Conservation (phyloP, 1,284 basidiomycete species). For the Macrocybe sp. region DNA sequence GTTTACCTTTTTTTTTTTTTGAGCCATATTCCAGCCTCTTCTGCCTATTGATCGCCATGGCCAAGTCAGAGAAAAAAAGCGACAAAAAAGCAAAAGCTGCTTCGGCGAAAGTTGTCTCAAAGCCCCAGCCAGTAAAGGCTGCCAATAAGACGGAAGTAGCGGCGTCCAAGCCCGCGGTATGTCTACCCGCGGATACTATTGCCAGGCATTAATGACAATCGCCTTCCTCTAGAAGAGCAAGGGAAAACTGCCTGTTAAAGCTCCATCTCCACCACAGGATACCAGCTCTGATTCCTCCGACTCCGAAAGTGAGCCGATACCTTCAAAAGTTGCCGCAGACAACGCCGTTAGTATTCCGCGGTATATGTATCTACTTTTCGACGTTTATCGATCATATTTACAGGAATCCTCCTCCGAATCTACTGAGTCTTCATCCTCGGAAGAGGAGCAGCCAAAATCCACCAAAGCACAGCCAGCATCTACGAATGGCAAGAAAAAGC, state of each 20-base stretch:
- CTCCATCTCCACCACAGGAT: neutral
- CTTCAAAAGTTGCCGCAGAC: slow-evolving; percentile 23
- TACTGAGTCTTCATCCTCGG: no score
- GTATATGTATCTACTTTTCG: no score
- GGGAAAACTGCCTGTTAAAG: no score
- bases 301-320: slow-evolving; percentile 20
- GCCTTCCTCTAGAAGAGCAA: no score
- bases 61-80: slow-evolving; percentile 46
- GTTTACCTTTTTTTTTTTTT: neutral
- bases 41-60: slow-evolving; percentile 28
- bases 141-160: slow-evolving; percentile 24
- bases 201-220: no score
- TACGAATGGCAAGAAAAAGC: slow-evolving; percentile 18
- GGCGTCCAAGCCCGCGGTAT: slow-evolving; percentile 6
- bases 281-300: slow-evolving; percentile 16
- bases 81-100: slow-evolving; percentile 32
- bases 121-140: slow-evolving; percentile 24
- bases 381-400: no score
- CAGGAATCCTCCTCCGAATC: no score
- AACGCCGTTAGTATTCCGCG: slow-evolving; percentile 21
- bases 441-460: no score
- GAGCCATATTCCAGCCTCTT: slow-evolving; percentile 8
- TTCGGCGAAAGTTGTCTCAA: slow-evolving; percentile 33
- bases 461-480: neutral
- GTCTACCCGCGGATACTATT: no score